Percentiles rank a stretch among this genome's conserved stretches.
Conservation (phyloP, 164 flowering plant genomes). For the Piper longum region DNA sequence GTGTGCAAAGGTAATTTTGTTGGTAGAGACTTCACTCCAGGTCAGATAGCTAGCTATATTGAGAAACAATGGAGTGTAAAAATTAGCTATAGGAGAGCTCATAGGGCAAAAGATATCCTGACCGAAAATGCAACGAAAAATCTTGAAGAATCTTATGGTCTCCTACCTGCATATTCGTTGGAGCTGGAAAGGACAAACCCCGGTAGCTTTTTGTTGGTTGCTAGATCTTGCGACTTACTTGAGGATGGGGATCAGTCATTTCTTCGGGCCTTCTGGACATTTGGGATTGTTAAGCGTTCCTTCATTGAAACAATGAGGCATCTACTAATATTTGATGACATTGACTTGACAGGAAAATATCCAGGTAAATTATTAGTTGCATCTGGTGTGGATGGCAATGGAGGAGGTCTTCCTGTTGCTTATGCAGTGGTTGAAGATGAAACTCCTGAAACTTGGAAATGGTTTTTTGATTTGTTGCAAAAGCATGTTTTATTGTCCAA, state of each 20-base stretch:
- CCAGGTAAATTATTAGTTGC: slow-evolving; percentile 41
- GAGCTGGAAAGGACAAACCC: neutral
- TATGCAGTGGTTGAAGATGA: slow-evolving; percentile 45
- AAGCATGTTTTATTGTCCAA: slow-evolving; percentile 1
- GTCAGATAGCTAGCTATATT: neutral
- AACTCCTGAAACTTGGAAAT: slow-evolving; percentile 39
- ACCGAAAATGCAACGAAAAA: neutral
- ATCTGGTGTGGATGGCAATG: slow-evolving; percentile 46
- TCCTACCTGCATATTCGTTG: neutral
- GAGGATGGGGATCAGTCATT: neutral
- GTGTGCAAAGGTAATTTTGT: neutral
- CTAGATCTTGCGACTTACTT: neutral
- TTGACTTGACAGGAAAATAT: slow-evolving; percentile 26
- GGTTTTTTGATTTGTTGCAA: slow-evolving; percentile 27
- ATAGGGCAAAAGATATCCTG: neutral
- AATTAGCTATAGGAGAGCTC: neutral
- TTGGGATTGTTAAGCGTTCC: neutral
- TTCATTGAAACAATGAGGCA: slow-evolving; percentile 15
- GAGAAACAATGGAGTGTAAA: neutral
- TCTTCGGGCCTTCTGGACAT: neutral
- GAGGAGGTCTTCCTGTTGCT: slow-evolving; percentile 43
- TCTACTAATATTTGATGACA: slow-evolving; percentile 33
- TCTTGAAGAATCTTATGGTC: neutral
- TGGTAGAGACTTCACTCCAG: neutral
- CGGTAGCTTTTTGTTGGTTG: neutral